phyloP scores from a whole-genome alignment of 2,329 filamentous ascomycete genomes.

The Trichothecium sympodiale region DNA sequence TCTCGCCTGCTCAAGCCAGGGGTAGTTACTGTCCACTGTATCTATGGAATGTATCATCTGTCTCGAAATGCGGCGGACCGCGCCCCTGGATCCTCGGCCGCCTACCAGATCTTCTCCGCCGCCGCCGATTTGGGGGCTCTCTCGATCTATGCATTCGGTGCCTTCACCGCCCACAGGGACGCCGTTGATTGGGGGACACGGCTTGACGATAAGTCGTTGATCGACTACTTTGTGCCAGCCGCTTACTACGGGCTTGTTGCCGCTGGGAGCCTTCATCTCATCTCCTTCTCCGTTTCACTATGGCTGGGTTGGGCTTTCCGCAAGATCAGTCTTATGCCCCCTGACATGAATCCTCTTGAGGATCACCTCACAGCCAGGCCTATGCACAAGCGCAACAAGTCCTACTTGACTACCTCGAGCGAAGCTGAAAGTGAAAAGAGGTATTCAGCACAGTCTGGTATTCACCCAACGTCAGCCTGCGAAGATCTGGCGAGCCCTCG shows the following conservation, averaged over 20 bases:
- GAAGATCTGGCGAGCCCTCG: slow-evolving; percentile 35
- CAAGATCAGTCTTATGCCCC: slow-evolving; percentile 70
- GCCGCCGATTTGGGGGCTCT: slow-evolving; percentile 53
- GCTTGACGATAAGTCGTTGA: slow-evolving; percentile 36
- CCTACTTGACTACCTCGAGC: slow-evolving; percentile 36
- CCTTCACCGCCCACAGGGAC: slow-evolving; percentile 32
- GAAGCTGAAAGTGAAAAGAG: slow-evolving; percentile 47
- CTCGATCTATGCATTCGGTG: slow-evolving; percentile 46
- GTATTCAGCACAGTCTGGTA: slow-evolving; percentile 33
- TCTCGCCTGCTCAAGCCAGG: slow-evolving; percentile 62
- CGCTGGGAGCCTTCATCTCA: slow-evolving; percentile 55
- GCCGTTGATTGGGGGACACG: slow-evolving; percentile 54
- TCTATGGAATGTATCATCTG: slow-evolving; percentile 77
- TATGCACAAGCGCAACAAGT: slow-evolving; percentile 64
- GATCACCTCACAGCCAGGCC: slow-evolving; percentile 66
- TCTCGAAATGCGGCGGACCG: slow-evolving; percentile 57
- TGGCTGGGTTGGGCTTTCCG: slow-evolving; percentile 73
- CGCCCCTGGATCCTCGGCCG: slow-evolving; percentile 69
- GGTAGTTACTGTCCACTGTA: slow-evolving; percentile 58
- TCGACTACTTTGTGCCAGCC: slow-evolving; percentile 50
- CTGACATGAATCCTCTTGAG: slow-evolving; percentile 92
- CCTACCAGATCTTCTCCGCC: slow-evolving; percentile 78
- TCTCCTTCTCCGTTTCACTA: slow-evolving; percentile 59
- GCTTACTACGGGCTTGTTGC: slow-evolving; percentile 58
- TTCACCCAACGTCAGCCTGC: slow-evolving; percentile 31